A percentile compares a stretch with the other conserved stretches of the same genome.
Evolutionary conservation across 2,329 filamentous ascomycete genomes (phyloP).

Genomic region (Apiospora malaysiana): DNA sequence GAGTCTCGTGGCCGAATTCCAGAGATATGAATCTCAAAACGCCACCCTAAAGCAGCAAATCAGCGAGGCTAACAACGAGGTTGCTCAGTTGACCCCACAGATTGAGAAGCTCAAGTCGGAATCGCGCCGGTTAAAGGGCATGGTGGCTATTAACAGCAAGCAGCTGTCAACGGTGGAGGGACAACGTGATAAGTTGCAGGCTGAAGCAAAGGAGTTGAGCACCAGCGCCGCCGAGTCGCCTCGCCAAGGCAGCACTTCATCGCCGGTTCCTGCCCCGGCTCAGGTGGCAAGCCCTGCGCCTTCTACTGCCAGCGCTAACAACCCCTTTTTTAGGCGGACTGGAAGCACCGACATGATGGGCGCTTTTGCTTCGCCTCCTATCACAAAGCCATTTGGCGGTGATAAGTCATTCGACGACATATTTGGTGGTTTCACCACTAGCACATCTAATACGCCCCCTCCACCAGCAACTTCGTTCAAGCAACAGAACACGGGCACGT

Average conservation of each 20-base stretch:
- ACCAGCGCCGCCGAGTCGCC: constrained; percentile 66
- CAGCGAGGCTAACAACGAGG: constrained; percentile 79
- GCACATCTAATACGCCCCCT: constrained; percentile 49
- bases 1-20: constrained; percentile 74
- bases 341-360: constrained; percentile 66
- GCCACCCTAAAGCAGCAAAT: constrained; percentile 85
- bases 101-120: constrained; percentile 93
- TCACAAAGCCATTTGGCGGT: constrained; percentile 54
- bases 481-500: constrained; percentile 63
- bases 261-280: constrained; percentile 51
- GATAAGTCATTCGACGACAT: constrained; percentile 84
- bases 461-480: constrained; percentile 65
- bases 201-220: constrained; percentile 73
- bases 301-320: constrained; percentile 78
- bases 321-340: constrained; percentile 88
- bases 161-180: constrained; percentile 88
- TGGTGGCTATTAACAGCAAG: constrained; percentile 98
- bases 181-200: constrained; percentile 86
- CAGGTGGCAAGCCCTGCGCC: constrained; percentile 72
- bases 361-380: constrained; percentile 55
- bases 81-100: constrained; percentile 83
- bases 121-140: constrained; percentile 91
- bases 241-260: constrained; percentile 57
- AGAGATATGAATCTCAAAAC: constrained; percentile 91
- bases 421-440: constrained; percentile 71